These are phyloP conservation scores for Suillus tomentosus DNA, from an alignment of 768 basidiomycete genomes.

Conservation along the genomic window DNA sequence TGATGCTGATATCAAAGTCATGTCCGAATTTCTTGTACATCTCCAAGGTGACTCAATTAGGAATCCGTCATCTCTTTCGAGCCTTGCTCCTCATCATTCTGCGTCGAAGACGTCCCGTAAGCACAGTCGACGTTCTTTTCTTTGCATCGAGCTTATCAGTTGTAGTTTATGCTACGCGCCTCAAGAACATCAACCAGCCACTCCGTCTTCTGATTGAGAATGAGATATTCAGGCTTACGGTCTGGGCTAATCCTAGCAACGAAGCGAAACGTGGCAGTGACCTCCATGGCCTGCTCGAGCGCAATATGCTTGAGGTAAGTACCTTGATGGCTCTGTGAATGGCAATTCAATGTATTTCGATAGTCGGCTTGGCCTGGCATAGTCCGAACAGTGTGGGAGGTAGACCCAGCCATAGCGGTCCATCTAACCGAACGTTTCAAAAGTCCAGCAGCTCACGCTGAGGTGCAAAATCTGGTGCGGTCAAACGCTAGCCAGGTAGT, in stretches of 20 bases:
- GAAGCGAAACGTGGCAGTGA: slow-evolving; percentile 72
- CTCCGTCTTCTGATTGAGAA: slow-evolving; percentile 87
- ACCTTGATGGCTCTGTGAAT: background rate
- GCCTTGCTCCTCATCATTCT: slow-evolving; percentile 56
- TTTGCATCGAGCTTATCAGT: slow-evolving; percentile 15
- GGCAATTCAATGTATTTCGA: background rate
- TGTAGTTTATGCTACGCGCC: slow-evolving; percentile 56
- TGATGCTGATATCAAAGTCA: slow-evolving; percentile 82
- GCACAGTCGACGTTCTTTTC: slow-evolving; percentile 19
- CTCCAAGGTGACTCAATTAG: slow-evolving; percentile 74
- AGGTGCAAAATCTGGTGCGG: slow-evolving; percentile 75
- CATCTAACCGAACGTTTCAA: slow-evolving; percentile 91
- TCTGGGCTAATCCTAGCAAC: slow-evolving; percentile 89
- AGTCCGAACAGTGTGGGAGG: slow-evolving; percentile 76
- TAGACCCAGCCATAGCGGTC: slow-evolving; percentile 81
- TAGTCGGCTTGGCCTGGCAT: slow-evolving; percentile 69
- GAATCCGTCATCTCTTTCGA: slow-evolving; percentile 58
- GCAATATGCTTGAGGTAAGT: slow-evolving; percentile 63
- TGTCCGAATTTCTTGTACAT: slow-evolving; percentile 81
- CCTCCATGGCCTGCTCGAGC: slow-evolving; percentile 55
- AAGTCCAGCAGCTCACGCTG: slow-evolving; percentile 57
- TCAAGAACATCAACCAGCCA: slow-evolving; percentile 71
- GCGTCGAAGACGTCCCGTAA: slow-evolving; percentile 44
- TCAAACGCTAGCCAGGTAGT: slow-evolving; percentile 69
- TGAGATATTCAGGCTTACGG: slow-evolving; percentile 81